Evolutionary conservation across 140 eudicot species (phyloP).

Genomic region (Ambrosia hybrid): DNA sequence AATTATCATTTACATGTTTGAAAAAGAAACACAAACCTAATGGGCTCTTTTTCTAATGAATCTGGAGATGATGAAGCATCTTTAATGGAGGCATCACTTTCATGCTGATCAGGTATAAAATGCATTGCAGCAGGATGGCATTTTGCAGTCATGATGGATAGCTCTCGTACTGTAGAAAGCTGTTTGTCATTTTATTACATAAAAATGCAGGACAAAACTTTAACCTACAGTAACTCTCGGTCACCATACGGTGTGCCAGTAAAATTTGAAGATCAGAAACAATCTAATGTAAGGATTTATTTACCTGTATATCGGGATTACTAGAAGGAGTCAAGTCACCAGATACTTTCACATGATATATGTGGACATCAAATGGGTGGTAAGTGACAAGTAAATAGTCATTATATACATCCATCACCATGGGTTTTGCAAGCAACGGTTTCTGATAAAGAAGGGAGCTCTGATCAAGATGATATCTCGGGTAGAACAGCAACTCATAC

Average conservation of each 20-base stretch:
- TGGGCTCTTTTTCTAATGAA: conserved; percentile 63
- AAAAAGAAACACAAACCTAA: conserved; percentile 49
- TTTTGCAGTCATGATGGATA: conserved; percentile 96
- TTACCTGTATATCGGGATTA: conserved; percentile 81
- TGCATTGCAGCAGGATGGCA: conserved; percentile 97
- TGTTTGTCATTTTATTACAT: conserved; percentile 99
- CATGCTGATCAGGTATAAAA: conserved; percentile 84
- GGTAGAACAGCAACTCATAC: conserved; percentile 93
- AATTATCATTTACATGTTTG: conserved; percentile 10
- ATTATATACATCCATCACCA: conserved; percentile 96
- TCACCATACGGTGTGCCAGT: conserved; percentile 11
- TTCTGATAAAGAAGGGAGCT: conserved; percentile 86
- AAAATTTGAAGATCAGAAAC: conserved; percentile 14
- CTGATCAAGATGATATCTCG: conserved; percentile 97
- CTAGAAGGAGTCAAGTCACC: conserved; percentile 91
- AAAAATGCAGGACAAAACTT: conserved; percentile 62
- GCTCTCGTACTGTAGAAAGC: conserved; percentile 99
- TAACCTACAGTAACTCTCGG: conserved; percentile 24
- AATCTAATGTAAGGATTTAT: conserved; percentile 2
- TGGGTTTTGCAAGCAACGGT: conserved; percentile 73
- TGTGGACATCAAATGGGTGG: conserved; percentile 93
- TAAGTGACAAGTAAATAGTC: conserved; percentile 93
- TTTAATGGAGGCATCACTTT: conserved; percentile 44
- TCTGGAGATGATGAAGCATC: conserved; percentile 48
- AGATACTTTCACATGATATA: conserved; percentile 73